phyloP scores from a whole-genome alignment of 768 basidiomycete species.

The Psilocybe cyanescens region DNA sequence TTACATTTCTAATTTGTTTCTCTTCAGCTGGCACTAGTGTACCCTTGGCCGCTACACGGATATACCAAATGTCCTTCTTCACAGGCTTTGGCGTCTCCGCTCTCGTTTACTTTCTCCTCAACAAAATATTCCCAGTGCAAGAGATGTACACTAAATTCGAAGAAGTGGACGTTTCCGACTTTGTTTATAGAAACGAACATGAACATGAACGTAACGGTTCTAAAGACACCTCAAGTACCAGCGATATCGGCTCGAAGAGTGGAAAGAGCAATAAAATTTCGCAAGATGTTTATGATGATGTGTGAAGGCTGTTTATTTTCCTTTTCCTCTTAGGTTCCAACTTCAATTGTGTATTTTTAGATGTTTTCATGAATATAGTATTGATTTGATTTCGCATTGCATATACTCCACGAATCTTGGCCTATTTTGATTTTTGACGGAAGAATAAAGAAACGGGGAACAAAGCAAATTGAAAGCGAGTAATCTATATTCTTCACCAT shows the following conservation, averaged over 20 bases:
- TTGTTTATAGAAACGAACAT: constrained; percentile 6
- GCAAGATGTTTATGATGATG: constrained; percentile 6
- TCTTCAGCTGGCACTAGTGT: constrained; percentile 58
- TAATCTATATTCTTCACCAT: too few relatives aligned
- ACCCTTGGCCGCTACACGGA: constrained; percentile 68
- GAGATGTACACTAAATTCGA: constrained; percentile 51
- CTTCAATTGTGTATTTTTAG: too few relatives aligned
- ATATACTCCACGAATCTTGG: too few relatives aligned
- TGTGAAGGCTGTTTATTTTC: too few relatives aligned
- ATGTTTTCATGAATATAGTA: too few relatives aligned
- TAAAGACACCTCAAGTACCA: constrained; percentile 8
- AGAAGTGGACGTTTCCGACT: constrained; percentile 58
- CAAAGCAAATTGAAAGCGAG: too few relatives aligned
- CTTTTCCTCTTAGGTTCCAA: too few relatives aligned
- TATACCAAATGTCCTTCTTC: constrained; percentile 82
- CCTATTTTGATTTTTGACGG: too few relatives aligned
- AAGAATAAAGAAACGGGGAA: too few relatives aligned
- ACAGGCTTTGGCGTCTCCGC: constrained; percentile 79
- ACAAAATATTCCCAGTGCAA: constrained; percentile 61
- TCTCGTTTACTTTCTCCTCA: constrained; percentile 63
- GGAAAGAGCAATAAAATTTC: constrained; percentile 6
- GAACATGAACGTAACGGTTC: neutral
- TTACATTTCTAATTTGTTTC: neutral
- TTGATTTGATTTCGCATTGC: too few relatives aligned
- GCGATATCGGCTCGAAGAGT: constrained; percentile 15